Conservation (phyloP, 176 grass and related monocot species). For the Carex myosuroides region DNA sequence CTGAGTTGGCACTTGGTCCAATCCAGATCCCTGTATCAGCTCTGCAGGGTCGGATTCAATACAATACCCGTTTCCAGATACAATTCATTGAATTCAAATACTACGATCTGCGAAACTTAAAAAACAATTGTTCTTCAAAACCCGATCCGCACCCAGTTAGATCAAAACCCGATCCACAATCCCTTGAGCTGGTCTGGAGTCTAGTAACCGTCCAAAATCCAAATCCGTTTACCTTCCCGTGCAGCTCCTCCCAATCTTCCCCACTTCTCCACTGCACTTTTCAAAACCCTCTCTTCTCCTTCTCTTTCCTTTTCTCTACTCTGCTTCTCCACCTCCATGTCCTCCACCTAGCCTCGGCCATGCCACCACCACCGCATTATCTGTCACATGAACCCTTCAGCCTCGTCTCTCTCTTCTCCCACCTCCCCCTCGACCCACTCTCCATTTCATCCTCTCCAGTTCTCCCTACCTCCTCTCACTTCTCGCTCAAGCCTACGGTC, state of each 20-base stretch:
- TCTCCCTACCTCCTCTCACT: conserved; percentile 31
- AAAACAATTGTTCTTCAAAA: background rate
- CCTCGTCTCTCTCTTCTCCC: conserved; percentile 34
- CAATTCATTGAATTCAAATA: no score
- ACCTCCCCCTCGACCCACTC: conserved; percentile 31
- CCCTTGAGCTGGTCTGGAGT: background rate
- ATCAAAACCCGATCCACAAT: background rate
- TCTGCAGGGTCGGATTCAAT: no score
- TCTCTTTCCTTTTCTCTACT: background rate
- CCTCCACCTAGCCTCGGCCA: conserved; percentile 23
- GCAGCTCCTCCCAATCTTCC: conserved; percentile 28
- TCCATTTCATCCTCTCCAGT: conserved; percentile 17
- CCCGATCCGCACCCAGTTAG: background rate
- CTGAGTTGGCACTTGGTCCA: no score
- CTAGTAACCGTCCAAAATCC: background rate
- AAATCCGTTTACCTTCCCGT: background rate
- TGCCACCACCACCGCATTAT: conserved; percentile 26
- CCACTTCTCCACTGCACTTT: background rate
- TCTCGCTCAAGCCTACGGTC: conserved; percentile 13
- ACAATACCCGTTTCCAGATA: no score
- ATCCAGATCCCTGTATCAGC: no score
- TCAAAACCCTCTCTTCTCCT: background rate
- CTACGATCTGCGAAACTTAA: no score
- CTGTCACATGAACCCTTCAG: conserved; percentile 19
- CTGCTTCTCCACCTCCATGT: background rate